Evolutionary conservation across 2,329 filamentous ascomycete species (phyloP).

Genomic region (Eutypella sp.): DNA sequence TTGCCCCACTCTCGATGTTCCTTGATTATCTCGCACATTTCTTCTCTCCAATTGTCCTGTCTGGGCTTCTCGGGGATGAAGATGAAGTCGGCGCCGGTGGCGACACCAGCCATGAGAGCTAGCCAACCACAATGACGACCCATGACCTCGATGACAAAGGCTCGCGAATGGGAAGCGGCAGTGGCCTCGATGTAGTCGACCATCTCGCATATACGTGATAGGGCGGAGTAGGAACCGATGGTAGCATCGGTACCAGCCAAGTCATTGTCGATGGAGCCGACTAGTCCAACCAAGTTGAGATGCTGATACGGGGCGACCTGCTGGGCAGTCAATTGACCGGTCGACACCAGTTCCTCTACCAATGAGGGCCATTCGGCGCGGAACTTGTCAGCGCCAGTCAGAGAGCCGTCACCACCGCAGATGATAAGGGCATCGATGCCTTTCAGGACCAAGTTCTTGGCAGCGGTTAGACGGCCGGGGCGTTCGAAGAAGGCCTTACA

Average conservation of each 20-base stretch:
- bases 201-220: slow-evolving; percentile 88
- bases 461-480: slow-evolving; percentile 73
- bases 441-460: slow-evolving; percentile 88
- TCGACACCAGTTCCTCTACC: slow-evolving; percentile 75
- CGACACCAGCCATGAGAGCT: slow-evolving; percentile 91
- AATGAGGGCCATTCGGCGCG: slow-evolving; percentile 87
- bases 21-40: slow-evolving; percentile 73
- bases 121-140: slow-evolving; percentile 97
- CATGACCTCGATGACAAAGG: slow-evolving; percentile 98
- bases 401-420: slow-evolving; percentile 91
- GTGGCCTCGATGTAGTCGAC: slow-evolving; percentile 97
- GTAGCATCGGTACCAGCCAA: slow-evolving; percentile 96
- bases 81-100: slow-evolving; percentile 91
- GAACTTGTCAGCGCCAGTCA: slow-evolving; percentile 94
- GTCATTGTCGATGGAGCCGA: slow-evolving; percentile 98
- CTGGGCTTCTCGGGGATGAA: slow-evolving; percentile 96
- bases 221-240: slow-evolving; percentile 92
- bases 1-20: slow-evolving; percentile 86
- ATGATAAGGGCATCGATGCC: slow-evolving; percentile 96
- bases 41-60: slow-evolving; percentile 77
- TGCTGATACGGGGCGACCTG: slow-evolving; percentile 74
- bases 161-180: slow-evolving; percentile 86
- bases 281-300: slow-evolving; percentile 92
- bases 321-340: slow-evolving; percentile 62
- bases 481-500: slow-evolving; percentile 92